Base-by-base conservation (phyloP, 768 basidiomycete genomes). In the Tephrocybe sp. region DNA sequence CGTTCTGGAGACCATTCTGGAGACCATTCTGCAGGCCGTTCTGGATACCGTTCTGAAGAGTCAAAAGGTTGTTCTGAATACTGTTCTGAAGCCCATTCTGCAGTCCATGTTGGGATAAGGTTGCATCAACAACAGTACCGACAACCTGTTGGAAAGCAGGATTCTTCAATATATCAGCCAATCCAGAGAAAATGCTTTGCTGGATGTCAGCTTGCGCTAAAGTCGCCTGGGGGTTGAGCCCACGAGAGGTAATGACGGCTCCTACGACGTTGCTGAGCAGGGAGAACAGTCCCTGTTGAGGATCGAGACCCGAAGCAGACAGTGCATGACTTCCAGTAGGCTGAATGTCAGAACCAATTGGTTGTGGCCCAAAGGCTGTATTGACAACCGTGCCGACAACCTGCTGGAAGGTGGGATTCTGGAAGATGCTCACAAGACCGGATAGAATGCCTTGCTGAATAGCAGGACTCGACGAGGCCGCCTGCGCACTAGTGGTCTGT, bases 391-490 rank as follows among this genome's bases (percentile, higher is more conserved):
- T 34, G 12, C 22, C 24, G 16, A 44, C 43, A 4, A 44, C 42
- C 22, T 50, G 33, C 19, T 50, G 49, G 34, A 50, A 50, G 22
- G 44, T n/a, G 8, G 49, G 49, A 10, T 50, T 42, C 19, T 29
- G 33, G 27, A 50, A 3, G 29, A 44, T 36, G 23, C 37, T 34
- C 11, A 39, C n/a, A 23, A 50, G 13, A 2, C 49, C 49, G 6
- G 42, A 50, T 12, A 34, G 29, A 25, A 50, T 44, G 21, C 33
- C 42, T 18, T 43, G 42, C 34, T 50, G 34, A 19, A 50, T 18
- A 31, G 15, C 21, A 21, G 29, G 29, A n/a, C 29, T 21, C 19
- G 37, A 18, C 7, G 37, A 25, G 19, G 29, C 29, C 9, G 43
- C 10, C 29, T 19, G 30, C 33, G 33, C 33, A 19, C 7, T 8